Conservation (phyloP, 148 eudicot genomes). For the Camellia lanceoleosa region DNA sequence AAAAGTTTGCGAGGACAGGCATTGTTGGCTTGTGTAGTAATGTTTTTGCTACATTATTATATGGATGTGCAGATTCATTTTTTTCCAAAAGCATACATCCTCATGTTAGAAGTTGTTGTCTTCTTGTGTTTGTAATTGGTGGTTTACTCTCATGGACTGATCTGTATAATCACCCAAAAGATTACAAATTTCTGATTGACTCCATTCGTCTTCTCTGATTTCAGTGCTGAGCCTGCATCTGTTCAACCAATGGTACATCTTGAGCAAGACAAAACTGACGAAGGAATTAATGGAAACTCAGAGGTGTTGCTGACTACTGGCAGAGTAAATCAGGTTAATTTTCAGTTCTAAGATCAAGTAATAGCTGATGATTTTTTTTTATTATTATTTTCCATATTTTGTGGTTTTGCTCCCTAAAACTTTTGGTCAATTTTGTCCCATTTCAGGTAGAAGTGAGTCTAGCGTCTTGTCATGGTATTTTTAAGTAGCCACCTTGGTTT, state of each 20-base stretch:
- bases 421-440: background rate
- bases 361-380: background rate
- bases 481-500: background rate
- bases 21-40: background rate
- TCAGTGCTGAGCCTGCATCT: slow-evolving; percentile 52
- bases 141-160: background rate
- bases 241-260: slow-evolving; percentile 34
- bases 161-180: background rate
- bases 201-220: slow-evolving; percentile 22
- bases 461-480: background rate
- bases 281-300: slow-evolving; percentile 32
- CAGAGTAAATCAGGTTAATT: background rate
- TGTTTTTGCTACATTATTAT: background rate
- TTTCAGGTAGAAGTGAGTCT: background rate
- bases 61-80: background rate
- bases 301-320: slow-evolving; percentile 26
- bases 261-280: slow-evolving; percentile 41
- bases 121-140: background rate
- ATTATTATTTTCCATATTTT: background rate
- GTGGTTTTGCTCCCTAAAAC: background rate
- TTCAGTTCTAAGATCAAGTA: background rate
- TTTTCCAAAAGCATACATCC: background rate
- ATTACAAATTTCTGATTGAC: background rate
- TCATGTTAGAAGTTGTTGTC: background rate
- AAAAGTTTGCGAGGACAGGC: background rate